Base-by-base conservation (phyloP, 2,329 filamentous ascomycete genomes). In the Paecilomyces sp. region DNA sequence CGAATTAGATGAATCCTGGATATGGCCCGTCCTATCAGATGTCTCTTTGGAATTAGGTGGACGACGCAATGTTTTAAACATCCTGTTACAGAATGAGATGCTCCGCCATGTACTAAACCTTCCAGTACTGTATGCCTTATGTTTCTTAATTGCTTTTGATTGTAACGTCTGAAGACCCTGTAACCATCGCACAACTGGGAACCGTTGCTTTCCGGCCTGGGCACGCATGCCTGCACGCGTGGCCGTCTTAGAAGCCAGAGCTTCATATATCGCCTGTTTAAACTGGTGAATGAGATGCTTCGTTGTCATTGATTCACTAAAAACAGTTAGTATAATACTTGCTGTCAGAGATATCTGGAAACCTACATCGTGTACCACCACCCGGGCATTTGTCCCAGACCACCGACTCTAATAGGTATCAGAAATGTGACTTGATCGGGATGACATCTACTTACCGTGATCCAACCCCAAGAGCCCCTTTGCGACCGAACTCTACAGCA, bases 401-500 rank as follows among this genome's bases (percentile, higher is more conserved):
- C 84, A 64, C 84, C 84, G 41, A 87, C 85, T 55, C 83, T 77
- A 24, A 81, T 80, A 11, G 13, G 30, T 57, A 50, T 25, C 13
- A 57, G 57, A 13, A 57, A 57, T 11, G 24, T 52, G n/a, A 25
- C 41, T 47, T 25, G 15, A n/a, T 22, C 34, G 24, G 8, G 11
- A 55, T 18, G 15, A 25, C 30, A 24, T 30, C 33, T 41, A 55
- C 54, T 57, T 56, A 63, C 62, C 62, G 59, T 13, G 62, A 63
- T 31, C 84, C 84, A 54, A 87, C 81, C 67, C 84, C 84, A 53
- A 87, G 76, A 30, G 84, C 84, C 64, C 84, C 84, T 70, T 86
- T 86, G 30, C 84, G 77, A 59, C 84, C 84, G 65, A 86, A 87
- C 63, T 87, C 84, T 54, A 87, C 84, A 30, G 84, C 84, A n/a